Base-by-base conservation (phyloP, 2,329 filamentous ascomycete genomes). In the Hypoxylon sp. region DNA sequence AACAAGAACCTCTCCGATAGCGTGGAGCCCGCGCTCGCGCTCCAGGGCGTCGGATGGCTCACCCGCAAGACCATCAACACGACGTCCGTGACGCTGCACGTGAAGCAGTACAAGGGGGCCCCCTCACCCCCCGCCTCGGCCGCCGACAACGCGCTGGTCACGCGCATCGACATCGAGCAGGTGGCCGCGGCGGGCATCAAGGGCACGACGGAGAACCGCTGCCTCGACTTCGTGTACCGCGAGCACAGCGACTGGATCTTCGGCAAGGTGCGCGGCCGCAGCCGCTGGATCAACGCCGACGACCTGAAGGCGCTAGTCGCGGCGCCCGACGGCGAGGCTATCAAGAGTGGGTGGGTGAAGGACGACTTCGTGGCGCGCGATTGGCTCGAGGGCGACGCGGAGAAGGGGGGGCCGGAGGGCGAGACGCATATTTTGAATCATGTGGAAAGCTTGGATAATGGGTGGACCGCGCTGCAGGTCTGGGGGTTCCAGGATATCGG, bases 191-290 rank as follows among this genome's bases (percentile, higher is more conserved):
- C 90, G 66, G 91, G 90, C 61, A 83, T 97, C 70, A 88, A 87
- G 76, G 90, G 88, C 74, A 94, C 83, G 54, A 77, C 82, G 46
- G 87, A 89, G 84, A 78, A 80, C 71, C 87, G 87, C 65, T 86
- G 83, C 76, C 74, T 87, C 58, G 87, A 89, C 81, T 76, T 80
- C 78, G 74, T 73, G 59, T 79, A 73, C 73, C 90, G 91, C 73
- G 86, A 88, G 70, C 92, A 94, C 83, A 83, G 82, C 24, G 94
- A 97, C 83, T 90, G 90, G 84, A 87, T 97, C 72, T 97, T 97
- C 78, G 94, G 94, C 65, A 82, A 81, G 61, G 86, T 96, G 69
- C 83, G 83, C 57, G 92, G 91, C 63, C 85, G 84, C 67, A 88
- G 85, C 47, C 80, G 83, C 50, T 89, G 85, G 77, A 72, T 87